Base-by-base conservation (phyloP, 768 basidiomycete genomes). In the Infundibulicybe gibba region DNA sequence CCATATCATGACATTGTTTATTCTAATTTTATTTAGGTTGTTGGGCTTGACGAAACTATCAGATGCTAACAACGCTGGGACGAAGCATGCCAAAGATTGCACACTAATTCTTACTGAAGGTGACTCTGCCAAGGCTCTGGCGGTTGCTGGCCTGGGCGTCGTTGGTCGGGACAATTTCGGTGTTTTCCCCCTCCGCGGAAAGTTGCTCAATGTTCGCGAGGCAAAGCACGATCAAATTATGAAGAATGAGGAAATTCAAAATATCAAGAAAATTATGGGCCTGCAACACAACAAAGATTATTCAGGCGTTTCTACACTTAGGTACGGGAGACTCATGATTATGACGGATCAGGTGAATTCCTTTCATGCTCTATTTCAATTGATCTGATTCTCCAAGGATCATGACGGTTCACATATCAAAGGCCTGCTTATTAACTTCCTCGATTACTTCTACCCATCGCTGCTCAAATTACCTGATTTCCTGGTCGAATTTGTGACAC, bases 351-450 rank as follows among this genome's bases (percentile, higher is more conserved):
- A 97, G 81, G 94, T 92, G 44, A 41, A 77, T 65, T 14, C 8
- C 35, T 33, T 25, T 34, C 39, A 19, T 13, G 13, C 31, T 13
- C 13, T 19, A 42, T 44, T 37, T 11, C 51, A 48, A 20, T 41
- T 19, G 9, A 15, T 15, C 15, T 4, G 40, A 15, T 42, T 3
- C 60, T 4, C 17, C n/a, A n/a, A 97, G 93, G 97, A 99, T 81
- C 93, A 98, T 68, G 97, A 99, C 67, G 97, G 97, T 43, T 98
- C 97, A n/a, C 97, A 99, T 69, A 99, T 99, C 71, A 99, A 99
- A 66, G 97, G 97, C n/a, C 80, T 98, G 6, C 76, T 99, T 41
- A 94, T 99, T 71, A 99, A 99, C 68, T 98, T 94, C 65, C 70
- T 99, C 50, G 97, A 98, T 59, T 88, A 94, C 62, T 98, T 94